Evolutionary conservation across 2,329 filamentous ascomycete genomes (phyloP).

Genomic region (Sporothrix humicola): DNA sequence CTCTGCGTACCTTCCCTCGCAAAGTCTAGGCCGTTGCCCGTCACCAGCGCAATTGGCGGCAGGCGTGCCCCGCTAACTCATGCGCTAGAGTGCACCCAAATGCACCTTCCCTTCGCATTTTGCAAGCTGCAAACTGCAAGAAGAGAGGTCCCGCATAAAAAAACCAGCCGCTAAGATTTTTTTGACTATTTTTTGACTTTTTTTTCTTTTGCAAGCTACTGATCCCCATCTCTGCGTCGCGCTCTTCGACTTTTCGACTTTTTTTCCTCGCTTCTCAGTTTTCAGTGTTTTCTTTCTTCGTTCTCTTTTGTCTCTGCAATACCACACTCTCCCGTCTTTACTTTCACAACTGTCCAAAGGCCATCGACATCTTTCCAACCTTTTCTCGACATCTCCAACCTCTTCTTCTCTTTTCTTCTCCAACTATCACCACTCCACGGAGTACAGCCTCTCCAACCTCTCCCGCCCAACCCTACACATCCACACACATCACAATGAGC

Average conservation of each 20-base stretch:
- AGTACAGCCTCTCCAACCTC: not conserved
- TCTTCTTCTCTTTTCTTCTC: not conserved
- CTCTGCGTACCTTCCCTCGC: not conserved
- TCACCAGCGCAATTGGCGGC: not conserved
- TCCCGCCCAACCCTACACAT: not conserved
- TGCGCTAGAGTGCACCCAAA: not conserved
- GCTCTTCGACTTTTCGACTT: conserved; percentile 18
- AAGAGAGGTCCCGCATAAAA: conserved; percentile 31
- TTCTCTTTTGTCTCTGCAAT: not conserved
- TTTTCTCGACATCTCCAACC: not conserved
- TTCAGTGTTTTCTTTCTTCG: not conserved
- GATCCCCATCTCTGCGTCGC: conserved; percentile 25
- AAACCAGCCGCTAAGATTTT: conserved; percentile 32
- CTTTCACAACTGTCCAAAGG: not conserved
- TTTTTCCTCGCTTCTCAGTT: conserved; percentile 7
- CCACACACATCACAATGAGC: conserved; percentile 37
- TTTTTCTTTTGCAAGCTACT: conserved; percentile 15
- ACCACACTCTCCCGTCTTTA: not conserved
- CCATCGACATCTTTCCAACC: not conserved
- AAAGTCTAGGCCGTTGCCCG: conserved; percentile 1
- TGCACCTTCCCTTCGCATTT: not conserved
- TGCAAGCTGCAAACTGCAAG: not conserved
- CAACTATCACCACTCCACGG: not conserved
- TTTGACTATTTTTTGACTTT: conserved; percentile 28
- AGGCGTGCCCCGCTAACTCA: not conserved